Conservation (phyloP, 345 rosid species). For the Rhizophora mangle region DNA sequence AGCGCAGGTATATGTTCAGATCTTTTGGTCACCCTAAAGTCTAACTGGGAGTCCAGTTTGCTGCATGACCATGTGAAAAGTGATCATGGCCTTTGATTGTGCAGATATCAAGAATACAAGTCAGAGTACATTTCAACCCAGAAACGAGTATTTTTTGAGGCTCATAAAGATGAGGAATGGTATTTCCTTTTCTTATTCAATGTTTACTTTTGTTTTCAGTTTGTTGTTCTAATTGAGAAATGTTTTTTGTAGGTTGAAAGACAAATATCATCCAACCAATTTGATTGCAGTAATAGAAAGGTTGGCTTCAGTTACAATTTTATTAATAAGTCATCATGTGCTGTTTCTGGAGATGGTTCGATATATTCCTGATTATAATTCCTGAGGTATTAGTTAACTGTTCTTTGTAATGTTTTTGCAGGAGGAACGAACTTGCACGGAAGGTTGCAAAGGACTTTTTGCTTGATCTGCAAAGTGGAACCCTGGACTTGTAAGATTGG, state of each 20-base stretch:
- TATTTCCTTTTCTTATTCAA: slow-evolving; percentile 24
- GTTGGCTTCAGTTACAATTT: slow-evolving; percentile 28
- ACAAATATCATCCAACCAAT: slow-evolving; percentile 95
- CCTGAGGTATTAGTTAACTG: slow-evolving; percentile 1
- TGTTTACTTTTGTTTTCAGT: slow-evolving; percentile 3
- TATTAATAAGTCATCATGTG: background rate
- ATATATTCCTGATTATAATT: background rate
- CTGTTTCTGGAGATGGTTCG: too few relatives aligned
- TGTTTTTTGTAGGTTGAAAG: slow-evolving; percentile 64
- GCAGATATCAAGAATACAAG: slow-evolving; percentile 94
- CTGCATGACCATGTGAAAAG: background rate
- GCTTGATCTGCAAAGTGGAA: slow-evolving; percentile 86
- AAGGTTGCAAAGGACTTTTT: slow-evolving; percentile 78
- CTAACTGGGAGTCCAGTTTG: background rate
- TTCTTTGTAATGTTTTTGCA: slow-evolving; percentile 26
- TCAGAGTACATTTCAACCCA: slow-evolving; percentile 92
- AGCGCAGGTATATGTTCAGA: slow-evolving; percentile 62
- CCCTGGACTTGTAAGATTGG: slow-evolving; percentile 71
- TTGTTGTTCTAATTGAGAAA: slow-evolving; percentile 18
- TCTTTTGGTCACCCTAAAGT: slow-evolving; percentile 3
- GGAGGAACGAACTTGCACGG: slow-evolving; percentile 86
- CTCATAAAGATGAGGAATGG: slow-evolving; percentile 74
- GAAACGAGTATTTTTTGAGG: slow-evolving; percentile 73
- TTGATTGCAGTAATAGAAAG: slow-evolving; percentile 76
- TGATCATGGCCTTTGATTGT: slow-evolving; percentile 25